Percentiles rank a stretch among this genome's conserved stretches.
Evolutionary conservation across 352 stramenopile genomes (phyloP).

Genomic region (Thraustotheca clavata): DNA sequence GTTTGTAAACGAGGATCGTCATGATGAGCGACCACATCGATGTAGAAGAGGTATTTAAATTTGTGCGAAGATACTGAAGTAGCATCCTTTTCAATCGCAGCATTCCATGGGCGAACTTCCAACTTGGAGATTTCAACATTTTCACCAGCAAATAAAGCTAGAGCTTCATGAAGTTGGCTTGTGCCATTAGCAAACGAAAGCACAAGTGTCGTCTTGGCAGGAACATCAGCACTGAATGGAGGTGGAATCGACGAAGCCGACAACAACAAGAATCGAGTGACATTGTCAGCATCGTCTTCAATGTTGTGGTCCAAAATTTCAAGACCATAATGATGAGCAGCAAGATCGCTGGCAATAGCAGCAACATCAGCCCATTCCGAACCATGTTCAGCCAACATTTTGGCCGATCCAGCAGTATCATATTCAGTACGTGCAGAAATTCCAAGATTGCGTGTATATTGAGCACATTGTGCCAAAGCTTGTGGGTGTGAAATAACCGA

Average conservation of each 20-base stretch:
- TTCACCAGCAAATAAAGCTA: neutral
- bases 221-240: slow-evolving; percentile 24
- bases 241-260: slow-evolving; percentile 65
- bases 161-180: neutral
- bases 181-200: slow-evolving; percentile 55
- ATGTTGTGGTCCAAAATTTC: slow-evolving; percentile 82
- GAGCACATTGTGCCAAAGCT: slow-evolving; percentile 93
- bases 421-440: slow-evolving; percentile 85
- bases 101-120: slow-evolving; percentile 40
- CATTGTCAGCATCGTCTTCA: slow-evolving; percentile 88
- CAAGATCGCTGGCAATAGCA: slow-evolving; percentile 93
- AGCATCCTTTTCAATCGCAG: neutral
- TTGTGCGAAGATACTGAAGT: slow-evolving; percentile 22
- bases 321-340: slow-evolving; percentile 90
- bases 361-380: slow-evolving; percentile 68
- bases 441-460: slow-evolving; percentile 87
- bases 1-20: neutral
- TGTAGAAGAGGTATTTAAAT: slow-evolving; percentile 78
- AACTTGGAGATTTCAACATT: slow-evolving; percentile 58
- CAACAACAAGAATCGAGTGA: slow-evolving; percentile 93
- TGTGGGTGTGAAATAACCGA: slow-evolving; percentile 95
- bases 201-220: slow-evolving; percentile 55
- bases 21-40: slow-evolving; percentile 49
- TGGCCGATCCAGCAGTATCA: slow-evolving; percentile 95
- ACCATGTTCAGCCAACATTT: slow-evolving; percentile 90